Conservation (phyloP, 148 eudicot species). For the Polygonum maritimum region DNA sequence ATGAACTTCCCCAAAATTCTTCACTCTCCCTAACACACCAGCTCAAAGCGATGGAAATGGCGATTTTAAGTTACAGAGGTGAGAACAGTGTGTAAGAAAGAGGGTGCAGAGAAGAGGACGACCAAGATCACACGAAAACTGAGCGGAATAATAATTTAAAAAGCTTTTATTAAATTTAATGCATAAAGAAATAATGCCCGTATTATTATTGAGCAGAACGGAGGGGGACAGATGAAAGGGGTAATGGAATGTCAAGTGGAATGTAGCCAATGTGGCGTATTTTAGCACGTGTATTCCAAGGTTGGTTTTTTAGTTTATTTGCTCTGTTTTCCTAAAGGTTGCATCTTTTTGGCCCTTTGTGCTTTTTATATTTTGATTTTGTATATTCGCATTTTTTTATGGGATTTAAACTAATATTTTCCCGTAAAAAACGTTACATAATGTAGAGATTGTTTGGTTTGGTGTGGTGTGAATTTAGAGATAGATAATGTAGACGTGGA, state of each 20-base stretch:
- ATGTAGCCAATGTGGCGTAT: not conserved
- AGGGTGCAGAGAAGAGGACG: not conserved
- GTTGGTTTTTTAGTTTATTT: constrained; percentile 2
- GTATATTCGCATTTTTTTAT: not conserved
- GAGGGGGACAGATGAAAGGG: not conserved
- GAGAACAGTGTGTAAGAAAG: not conserved
- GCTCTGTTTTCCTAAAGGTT: not conserved
- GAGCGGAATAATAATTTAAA: not conserved
- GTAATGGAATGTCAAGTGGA: constrained; percentile 8
- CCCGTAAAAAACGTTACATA: not conserved
- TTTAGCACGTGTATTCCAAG: constrained; percentile 10
- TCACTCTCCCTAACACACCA: not conserved
- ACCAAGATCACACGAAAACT: constrained; percentile 7
- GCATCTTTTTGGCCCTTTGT: not conserved
- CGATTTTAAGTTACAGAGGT: not conserved
- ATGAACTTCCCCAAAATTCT: constrained; percentile 22
- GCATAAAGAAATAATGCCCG: not conserved
- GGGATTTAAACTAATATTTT: not conserved
- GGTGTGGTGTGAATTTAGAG: too few relatives aligned
- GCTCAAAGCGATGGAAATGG: constrained; percentile 5
- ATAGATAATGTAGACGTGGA: not conserved
- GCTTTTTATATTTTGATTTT: not conserved
- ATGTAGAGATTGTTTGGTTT: not conserved
- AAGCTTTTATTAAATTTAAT: constrained; percentile 4
- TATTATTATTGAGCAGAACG: not conserved